phyloP scores from a whole-genome alignment of 208 protist genomes.

The Trypanosoma conorhini region DNA sequence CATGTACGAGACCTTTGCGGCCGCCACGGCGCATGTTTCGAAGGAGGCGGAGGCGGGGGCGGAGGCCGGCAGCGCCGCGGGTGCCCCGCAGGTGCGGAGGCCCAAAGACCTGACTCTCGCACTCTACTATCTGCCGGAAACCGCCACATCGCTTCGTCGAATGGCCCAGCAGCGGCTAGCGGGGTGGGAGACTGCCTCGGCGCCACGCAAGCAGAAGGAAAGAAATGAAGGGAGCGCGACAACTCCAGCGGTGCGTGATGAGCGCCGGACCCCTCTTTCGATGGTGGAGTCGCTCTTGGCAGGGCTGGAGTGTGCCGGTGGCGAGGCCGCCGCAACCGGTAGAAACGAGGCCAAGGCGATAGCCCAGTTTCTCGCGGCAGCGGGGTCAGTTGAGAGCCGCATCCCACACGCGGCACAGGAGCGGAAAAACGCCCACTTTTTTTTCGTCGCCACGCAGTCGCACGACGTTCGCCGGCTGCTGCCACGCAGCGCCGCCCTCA shows the following conservation, averaged over 20 bases:
- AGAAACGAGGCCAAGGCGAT: slow-evolving; percentile 33
- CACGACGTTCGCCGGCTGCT: slow-evolving; percentile 71
- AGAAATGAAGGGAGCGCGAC: not conserved
- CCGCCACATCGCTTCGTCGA: slow-evolving; percentile 23
- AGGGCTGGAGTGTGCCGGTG: slow-evolving; percentile 6
- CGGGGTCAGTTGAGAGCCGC: not conserved
- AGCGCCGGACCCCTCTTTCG: not conserved
- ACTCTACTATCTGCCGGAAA: slow-evolving; percentile 30
- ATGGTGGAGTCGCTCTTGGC: slow-evolving; percentile 14
- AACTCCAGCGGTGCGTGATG: not conserved
- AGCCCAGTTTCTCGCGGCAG: slow-evolving; percentile 18
- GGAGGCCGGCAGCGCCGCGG: not conserved
- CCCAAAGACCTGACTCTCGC: slow-evolving; percentile 12
- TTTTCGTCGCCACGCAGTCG: slow-evolving; percentile 79
- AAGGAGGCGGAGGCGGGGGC: not conserved
- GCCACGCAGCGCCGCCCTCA: slow-evolving; percentile 43
- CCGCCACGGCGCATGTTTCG: slow-evolving; percentile 10
- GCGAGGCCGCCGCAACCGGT: not conserved
- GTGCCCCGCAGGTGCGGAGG: not conserved
- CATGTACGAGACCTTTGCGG: slow-evolving; percentile 29
- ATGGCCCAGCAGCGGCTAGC: slow-evolving; percentile 10
- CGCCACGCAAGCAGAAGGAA: not conserved
- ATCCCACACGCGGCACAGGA: not conserved
- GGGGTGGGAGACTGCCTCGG: not conserved
- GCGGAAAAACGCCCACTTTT: slow-evolving; percentile 29